Evolutionary conservation across 1,284 basidiomycete genomes (phyloP).

Genomic region (Cutaneotrichosporon sp.): DNA sequence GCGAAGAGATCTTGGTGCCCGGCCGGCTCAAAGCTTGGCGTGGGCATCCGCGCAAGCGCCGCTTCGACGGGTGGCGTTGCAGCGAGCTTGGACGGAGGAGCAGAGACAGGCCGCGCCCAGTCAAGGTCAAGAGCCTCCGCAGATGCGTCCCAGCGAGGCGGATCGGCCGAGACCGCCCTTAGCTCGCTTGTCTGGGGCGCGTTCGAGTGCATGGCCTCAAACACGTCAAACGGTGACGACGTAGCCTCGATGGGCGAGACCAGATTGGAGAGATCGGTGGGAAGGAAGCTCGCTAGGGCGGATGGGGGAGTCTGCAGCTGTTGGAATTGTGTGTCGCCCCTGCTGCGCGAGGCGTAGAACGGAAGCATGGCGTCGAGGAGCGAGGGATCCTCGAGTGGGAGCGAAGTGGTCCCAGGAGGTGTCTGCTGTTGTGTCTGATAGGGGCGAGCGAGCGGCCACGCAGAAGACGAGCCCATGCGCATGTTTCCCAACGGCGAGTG

Average conservation of each 20-base stretch:
- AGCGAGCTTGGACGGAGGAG: slow-evolving; percentile 13
- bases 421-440: slow-evolving; percentile 1
- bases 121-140: background rate
- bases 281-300: background rate
- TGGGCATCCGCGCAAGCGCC: background rate
- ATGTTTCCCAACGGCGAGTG: background rate
- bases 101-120: slow-evolving; percentile 12
- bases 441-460: slow-evolving; percentile 5
- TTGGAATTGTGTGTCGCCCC: slow-evolving; percentile 2
- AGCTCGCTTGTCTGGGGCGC: slow-evolving; percentile 2
- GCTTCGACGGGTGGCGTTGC: background rate
- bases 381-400: background rate
- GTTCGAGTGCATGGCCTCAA: slow-evolving; percentile 4
- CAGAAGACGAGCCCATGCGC: slow-evolving; percentile 4
- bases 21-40: background rate
- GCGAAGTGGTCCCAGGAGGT: slow-evolving; percentile 2
- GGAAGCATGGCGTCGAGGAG: slow-evolving; percentile 6
- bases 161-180: slow-evolving; percentile 10
- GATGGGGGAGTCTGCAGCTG: background rate
- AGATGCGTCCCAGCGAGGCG: background rate
- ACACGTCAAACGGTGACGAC: background rate
- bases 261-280: slow-evolving; percentile 5
- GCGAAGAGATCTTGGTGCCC: background rate
- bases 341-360: background rate
- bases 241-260: slow-evolving; percentile 4